Evolutionary conservation across 179 eudicot genomes (phyloP).

Genomic region (Beta lomatogona): DNA sequence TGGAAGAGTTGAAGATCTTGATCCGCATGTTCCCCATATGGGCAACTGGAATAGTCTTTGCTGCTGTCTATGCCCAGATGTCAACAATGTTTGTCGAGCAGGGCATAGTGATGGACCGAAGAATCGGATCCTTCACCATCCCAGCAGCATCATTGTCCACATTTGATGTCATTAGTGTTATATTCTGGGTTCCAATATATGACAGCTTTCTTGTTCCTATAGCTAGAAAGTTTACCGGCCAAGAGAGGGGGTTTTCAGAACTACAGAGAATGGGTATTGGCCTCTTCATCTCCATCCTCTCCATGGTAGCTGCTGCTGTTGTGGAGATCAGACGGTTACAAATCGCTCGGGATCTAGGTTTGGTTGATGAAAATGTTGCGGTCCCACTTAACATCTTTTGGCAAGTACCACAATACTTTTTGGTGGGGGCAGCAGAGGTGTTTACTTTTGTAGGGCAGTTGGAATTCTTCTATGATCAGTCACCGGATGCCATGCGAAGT

Average conservation of each 20-base stretch:
- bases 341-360: constrained; percentile 31
- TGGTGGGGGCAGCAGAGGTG: constrained; percentile 44
- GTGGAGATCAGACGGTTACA: constrained; percentile 36
- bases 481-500: constrained; percentile 49
- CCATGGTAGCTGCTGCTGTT: constrained; percentile 38
- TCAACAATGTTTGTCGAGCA: constrained; percentile 51
- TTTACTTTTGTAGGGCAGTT: constrained; percentile 35
- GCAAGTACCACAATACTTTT: constrained; percentile 40
- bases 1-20: constrained; percentile 50
- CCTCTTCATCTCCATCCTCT: constrained; percentile 36
- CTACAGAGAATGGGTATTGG: constrained; percentile 48
- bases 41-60: constrained; percentile 45
- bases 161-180: constrained; percentile 35
- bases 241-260: constrained; percentile 39
- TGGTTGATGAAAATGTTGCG: constrained; percentile 27
- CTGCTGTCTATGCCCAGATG: constrained; percentile 49
- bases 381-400: constrained; percentile 37
- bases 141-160: constrained; percentile 42
- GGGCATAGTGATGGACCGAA: constrained; percentile 52
- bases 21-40: constrained; percentile 55
- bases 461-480: constrained; percentile 43
- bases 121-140: constrained; percentile 37
- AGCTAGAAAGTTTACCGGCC: constrained; percentile 41
- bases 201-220: constrained; percentile 37
- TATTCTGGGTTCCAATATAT: constrained; percentile 43